Evolutionary conservation across 2,329 filamentous ascomycete genomes (phyloP), one percentile per base, ranked within the genome.

Genomic region (Hypoxylon sp.): DNA sequence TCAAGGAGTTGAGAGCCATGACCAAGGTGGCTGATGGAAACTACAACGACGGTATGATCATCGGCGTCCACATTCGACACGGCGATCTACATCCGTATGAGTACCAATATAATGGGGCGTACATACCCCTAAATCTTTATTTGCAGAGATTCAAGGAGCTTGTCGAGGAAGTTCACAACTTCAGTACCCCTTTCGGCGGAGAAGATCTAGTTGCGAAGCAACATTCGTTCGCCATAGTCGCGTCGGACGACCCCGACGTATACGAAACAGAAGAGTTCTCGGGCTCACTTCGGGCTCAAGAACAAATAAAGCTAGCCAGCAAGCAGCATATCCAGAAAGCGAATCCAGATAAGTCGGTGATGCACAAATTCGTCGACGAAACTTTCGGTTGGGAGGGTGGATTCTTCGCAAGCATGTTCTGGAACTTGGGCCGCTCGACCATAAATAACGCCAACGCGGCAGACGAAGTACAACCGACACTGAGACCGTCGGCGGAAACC

Each of bases 311-410:
- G 21, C 86, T 97, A 5, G 92, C 92, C 7, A 89, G 88, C 55
- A 92, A 92, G 75, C 78, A 82, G 28, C 79, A 81, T 21, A 78
- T 82, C 36, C 74, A 82, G 73, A 78, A 79, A 70, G 80, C 76
- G 63, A 79, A 78, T 46, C 76, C 79, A 2, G 80, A 87, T 66
- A 80, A 80, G 23, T 80, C 81, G 10, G 81, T 85, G 5, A 87
- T 91, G 76, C 85, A 86, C 70, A 88, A 87, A 72, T 93, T 92
- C 76, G 85, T 92, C 36, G 92, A 94, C 65, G 90, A 94, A 75
- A 87, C 90, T 1, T 89, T 93, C 43, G 93, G 93, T 30, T 97
- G 93, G 93, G 93, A 97, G 77, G 93, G 93, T 17, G 93, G 93
- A 1, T 97, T 97, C 82, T 97, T 91, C 79, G 86, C 87, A 13